Base-by-base conservation (phyloP, 202 grass and related monocot genomes). In the Setaria italica region DNA sequence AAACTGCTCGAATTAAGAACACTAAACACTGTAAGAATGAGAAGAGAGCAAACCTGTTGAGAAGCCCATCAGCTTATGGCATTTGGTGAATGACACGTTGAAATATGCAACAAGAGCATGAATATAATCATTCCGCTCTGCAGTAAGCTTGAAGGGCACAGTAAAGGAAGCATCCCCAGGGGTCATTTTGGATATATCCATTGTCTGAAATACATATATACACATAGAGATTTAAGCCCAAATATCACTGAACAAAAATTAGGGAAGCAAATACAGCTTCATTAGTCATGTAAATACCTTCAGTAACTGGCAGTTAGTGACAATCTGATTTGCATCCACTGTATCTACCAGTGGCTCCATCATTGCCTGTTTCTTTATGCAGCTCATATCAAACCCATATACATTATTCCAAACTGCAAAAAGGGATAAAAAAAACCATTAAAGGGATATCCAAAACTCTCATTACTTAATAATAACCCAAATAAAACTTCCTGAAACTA, bases 331-430 rank as follows among this genome's bases (percentile, higher is more conserved):
- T 59, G 84, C 92, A 60, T 99, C 88, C 29, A 96, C 90, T 11
- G 82, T 97, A 87, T 99, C 97, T 49, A 99, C 92, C 87, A 97
- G 90, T 70, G 97, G 97, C 80, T 99, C 97, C 77, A 85, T 89
- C 94, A 96, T 94, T 15, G 94, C 97, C 60, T 94, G 97, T 75
- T 93, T 96, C 92, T 89, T 99, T 86, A 96, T 99, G 85, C 97
- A 99, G 78, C 97, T 94, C 97, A 99, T 99, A 82, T 99, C 90
- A 77, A 99, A 99, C 70, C 94, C 97, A 91, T 99, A 99, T 4
- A 99, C 97, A 79, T 91, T 87, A 82, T 92, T 86, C 97, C 97
- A 99, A 80, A 96, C 97, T 99, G 78, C 67, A 86, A 57, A 62
- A 35, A 32, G 14, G 25, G 47, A 25, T 71, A 29, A 81, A 0